Evolutionary conservation across 2,329 filamentous ascomycete species (phyloP).

Genomic region (Taxawa tesnikishii): DNA sequence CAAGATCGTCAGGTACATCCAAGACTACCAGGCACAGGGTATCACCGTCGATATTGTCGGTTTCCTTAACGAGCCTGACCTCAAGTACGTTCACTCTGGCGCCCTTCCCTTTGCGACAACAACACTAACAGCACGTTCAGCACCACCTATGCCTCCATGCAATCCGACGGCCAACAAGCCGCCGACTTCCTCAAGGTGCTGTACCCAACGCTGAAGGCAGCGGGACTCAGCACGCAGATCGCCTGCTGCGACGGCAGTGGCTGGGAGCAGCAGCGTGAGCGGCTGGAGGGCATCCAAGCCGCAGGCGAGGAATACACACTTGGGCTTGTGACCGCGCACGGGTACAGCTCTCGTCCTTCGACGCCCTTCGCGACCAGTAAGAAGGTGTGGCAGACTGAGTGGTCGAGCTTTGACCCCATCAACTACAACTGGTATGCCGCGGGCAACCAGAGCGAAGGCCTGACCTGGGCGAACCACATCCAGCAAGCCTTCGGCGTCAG

Average conservation of each 20-base stretch:
- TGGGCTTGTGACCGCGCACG: constrained; percentile 28
- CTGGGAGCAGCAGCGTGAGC: constrained; percentile 18
- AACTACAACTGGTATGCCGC: constrained; percentile 29
- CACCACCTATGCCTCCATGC: constrained; percentile 34
- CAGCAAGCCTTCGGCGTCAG: constrained; percentile 36
- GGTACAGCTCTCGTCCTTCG: constrained; percentile 28
- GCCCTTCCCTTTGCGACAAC: neutral
- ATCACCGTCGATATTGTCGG: constrained; percentile 29
- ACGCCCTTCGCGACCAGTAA: constrained; percentile 28
- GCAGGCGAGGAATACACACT: constrained; percentile 25
- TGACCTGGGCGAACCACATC: constrained; percentile 45
- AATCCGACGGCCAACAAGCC: constrained; percentile 32
- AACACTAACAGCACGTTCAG: neutral
- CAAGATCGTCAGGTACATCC: constrained; percentile 35
- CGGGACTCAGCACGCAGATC: constrained; percentile 24
- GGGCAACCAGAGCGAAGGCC: constrained; percentile 38
- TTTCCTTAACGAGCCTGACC: constrained; percentile 35
- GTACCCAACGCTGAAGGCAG: constrained; percentile 23
- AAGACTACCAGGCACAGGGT: constrained; percentile 28
- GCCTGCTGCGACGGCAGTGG: constrained; percentile 34
- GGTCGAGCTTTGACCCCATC: constrained; percentile 33
- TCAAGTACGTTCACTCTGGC: constrained; percentile 11
- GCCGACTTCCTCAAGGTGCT: constrained; percentile 40
- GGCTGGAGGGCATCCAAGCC: constrained; percentile 18
- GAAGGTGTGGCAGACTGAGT: constrained; percentile 45